Evolutionary conservation across 805 yeast species (phyloP).

Genomic region (Cyberlindnera maclurae): DNA sequence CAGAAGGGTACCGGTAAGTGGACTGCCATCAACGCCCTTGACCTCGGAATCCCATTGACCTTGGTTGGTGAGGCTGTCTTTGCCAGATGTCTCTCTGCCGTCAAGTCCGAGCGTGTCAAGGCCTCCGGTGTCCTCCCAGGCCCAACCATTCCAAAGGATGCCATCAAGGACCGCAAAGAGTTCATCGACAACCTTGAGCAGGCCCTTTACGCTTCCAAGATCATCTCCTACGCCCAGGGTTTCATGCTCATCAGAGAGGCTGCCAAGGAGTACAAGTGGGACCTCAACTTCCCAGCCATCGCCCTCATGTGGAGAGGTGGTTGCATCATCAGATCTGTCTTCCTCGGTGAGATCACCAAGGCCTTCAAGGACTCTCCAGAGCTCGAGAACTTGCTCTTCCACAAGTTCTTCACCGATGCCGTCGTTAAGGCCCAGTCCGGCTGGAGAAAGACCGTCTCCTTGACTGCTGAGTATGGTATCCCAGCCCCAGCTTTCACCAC

Average conservation of each 20-base stretch:
- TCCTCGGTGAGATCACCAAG: constrained; percentile 92
- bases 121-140: constrained; percentile 79
- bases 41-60: constrained; percentile 97
- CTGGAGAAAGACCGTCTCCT: constrained; percentile 85
- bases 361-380: constrained; percentile 94
- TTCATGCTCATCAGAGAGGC: constrained; percentile 99
- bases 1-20: constrained; percentile 99
- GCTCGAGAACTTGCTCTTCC: constrained; percentile 90
- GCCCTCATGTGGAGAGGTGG: constrained; percentile 99
- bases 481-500: constrained; percentile 98
- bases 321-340: constrained; percentile 97
- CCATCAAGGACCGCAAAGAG: constrained; percentile 67
- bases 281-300: constrained; percentile 94
- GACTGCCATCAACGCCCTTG: constrained; percentile 98
- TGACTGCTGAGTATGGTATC: constrained; percentile 79
- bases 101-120: constrained; percentile 83
- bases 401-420: constrained; percentile 90
- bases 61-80: constrained; percentile 98
- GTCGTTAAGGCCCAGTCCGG: constrained; percentile 89
- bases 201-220: constrained; percentile 97
- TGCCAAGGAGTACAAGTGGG: constrained; percentile 94
- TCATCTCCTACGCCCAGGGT: constrained; percentile 98
- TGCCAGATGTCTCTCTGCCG: constrained; percentile 89
- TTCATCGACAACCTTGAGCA: constrained; percentile 93
- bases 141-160: constrained; percentile 59